phyloP scores from a whole-genome alignment of 441 rosid genomes.

The Hura crepitans region DNA sequence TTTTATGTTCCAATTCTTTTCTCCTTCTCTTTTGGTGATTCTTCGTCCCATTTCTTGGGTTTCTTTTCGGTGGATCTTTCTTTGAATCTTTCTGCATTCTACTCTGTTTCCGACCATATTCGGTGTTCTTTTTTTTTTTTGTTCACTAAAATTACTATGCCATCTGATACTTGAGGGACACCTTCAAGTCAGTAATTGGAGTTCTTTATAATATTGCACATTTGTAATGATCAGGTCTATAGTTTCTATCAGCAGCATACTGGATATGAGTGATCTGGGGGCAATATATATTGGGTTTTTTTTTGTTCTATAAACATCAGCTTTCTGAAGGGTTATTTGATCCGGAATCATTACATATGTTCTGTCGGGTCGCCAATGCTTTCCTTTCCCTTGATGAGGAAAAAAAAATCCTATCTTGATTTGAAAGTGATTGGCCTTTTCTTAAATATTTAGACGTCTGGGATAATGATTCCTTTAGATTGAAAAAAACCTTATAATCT shows the following conservation, averaged over 20 bases:
- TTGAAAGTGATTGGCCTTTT: neutral
- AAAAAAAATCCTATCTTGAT: neutral
- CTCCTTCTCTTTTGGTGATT: neutral
- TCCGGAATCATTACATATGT: constrained; percentile 1
- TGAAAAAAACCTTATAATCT: constrained; percentile 1
- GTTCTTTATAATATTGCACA: neutral
- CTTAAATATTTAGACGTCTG: neutral
- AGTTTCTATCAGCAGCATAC: neutral
- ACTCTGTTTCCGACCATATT: neutral
- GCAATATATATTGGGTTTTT: neutral
- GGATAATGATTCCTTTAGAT: neutral
- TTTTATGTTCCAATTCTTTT: constrained; percentile 15
- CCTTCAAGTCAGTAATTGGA: neutral
- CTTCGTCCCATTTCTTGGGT: neutral
- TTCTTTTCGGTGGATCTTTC: constrained; percentile 19
- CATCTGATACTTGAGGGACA: neutral
- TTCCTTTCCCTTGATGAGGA: neutral
- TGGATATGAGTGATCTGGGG: constrained; percentile 8
- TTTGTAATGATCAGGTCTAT: neutral
- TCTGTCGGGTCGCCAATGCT: neutral
- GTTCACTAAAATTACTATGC: neutral
- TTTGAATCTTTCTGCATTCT: neutral
- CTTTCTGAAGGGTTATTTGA: neutral
- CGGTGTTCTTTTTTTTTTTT: neutral
- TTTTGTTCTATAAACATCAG: constrained; percentile 6